Percentiles rank a stretch among this genome's conserved stretches.
Conservation (phyloP, 352 stramenopile species). For the Phytophthora crassamura region DNA sequence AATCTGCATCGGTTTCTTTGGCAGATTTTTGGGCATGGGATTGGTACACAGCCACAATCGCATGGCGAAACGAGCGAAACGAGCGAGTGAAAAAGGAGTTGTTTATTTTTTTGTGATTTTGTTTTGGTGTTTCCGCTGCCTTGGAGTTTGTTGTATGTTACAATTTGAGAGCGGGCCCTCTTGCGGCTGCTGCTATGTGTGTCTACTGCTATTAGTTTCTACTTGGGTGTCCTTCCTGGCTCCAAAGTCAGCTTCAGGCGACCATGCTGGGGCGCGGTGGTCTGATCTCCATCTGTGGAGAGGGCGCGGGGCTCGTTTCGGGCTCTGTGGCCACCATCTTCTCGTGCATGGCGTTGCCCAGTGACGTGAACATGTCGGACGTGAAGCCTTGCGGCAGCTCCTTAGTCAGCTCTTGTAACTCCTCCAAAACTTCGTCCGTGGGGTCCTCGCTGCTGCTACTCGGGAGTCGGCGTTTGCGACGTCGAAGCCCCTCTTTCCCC, state of each 20-base stretch:
- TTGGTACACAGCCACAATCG: too few species aligned
- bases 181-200: not conserved
- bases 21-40: too few species aligned
- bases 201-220: constrained; percentile 13
- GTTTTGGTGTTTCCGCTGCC: too few species aligned
- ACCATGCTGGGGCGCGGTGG: not conserved
- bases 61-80: too few species aligned
- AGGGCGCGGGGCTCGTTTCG: constrained; percentile 10
- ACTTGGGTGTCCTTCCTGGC: not conserved
- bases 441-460: constrained; percentile 33
- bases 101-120: too few species aligned
- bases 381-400: constrained; percentile 63
- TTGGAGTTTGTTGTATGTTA: constrained; percentile 25
- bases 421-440: constrained; percentile 38
- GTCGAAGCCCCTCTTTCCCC: constrained; percentile 5
- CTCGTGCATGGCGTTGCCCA: constrained; percentile 60
- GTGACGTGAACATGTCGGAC: constrained; percentile 64
- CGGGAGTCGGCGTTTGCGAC: constrained; percentile 23
- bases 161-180: constrained; percentile 3
- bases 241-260: too few species aligned
- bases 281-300: constrained; percentile 25
- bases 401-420: constrained; percentile 48
- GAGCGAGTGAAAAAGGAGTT: too few species aligned
- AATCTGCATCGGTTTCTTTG: too few species aligned
- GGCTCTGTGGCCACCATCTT: constrained; percentile 23